Evolutionary conservation across 352 stramenopile genomes (phyloP).

Genomic region (Phytopythium chamaehyphon): DNA sequence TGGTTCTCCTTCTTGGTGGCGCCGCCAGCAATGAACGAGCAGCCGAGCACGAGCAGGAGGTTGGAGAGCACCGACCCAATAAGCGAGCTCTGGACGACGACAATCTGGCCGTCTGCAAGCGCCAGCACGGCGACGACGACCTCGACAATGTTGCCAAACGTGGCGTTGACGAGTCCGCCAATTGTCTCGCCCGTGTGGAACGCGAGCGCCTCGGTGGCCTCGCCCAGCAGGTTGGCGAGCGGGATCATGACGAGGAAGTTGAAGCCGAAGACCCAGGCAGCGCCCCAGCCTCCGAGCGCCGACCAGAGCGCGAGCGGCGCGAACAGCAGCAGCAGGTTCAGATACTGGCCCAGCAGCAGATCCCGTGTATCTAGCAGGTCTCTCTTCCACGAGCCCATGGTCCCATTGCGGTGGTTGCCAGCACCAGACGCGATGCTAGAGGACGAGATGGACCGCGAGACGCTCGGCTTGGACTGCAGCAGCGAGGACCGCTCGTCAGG

Average conservation of each 20-base stretch:
- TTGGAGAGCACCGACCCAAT: conserved; percentile 98
- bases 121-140: conserved; percentile 95
- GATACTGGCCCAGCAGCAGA: conserved; percentile 42
- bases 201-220: conserved; percentile 96
- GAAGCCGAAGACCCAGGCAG: conserved; percentile 89
- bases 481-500: conserved; percentile 33
- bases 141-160: conserved; percentile 97
- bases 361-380: conserved; percentile 40
- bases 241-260: conserved; percentile 98
- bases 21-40: conserved; percentile 93
- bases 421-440: neutral
- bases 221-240: conserved; percentile 93
- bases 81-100: conserved; percentile 95
- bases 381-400: conserved; percentile 17
- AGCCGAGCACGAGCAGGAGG: conserved; percentile 95
- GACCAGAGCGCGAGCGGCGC: conserved; percentile 64
- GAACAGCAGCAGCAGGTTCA: conserved; percentile 68
- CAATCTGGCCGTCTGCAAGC: conserved; percentile 91
- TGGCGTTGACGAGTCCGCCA: conserved; percentile 96
- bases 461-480: conserved; percentile 20
- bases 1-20: conserved; percentile 74
- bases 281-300: conserved; percentile 55
- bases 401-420: no score
- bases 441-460: conserved; percentile 4
- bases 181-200: conserved; percentile 97